Evolutionary conservation across 768 basidiomycete species (phyloP).

Genomic region (Plicaturopsis crispa): DNA sequence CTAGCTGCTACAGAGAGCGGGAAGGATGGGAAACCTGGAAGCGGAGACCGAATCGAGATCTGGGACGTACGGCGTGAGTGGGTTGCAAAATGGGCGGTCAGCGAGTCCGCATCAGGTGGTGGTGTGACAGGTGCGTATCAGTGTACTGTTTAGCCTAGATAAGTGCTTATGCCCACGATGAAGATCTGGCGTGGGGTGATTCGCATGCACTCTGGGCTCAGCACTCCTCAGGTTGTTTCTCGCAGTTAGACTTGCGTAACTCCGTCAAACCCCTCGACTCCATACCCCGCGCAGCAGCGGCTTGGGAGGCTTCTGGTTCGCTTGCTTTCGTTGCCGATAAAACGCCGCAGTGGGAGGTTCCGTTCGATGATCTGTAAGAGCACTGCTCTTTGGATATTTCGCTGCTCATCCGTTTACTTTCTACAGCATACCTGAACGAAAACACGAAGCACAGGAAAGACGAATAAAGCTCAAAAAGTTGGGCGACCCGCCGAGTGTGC

Average conservation of each 20-base stretch:
- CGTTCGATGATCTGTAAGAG: constrained; percentile 78
- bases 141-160: neutral
- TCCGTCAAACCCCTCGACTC: constrained; percentile 59
- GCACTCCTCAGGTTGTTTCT: constrained; percentile 69
- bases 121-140: constrained; percentile 58
- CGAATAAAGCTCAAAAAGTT: constrained; percentile 44
- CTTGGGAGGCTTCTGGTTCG: constrained; percentile 62
- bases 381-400: neutral
- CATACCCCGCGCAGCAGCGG: constrained; percentile 51
- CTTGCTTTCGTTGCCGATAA: constrained; percentile 60
- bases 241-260: constrained; percentile 69
- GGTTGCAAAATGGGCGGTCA: constrained; percentile 78
- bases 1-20: constrained; percentile 7
- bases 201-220: constrained; percentile 69
- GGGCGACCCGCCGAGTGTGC: constrained; percentile 47
- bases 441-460: constrained; percentile 8
- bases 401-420: neutral
- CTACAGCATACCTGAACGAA: neutral
- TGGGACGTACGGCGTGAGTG: constrained; percentile 82
- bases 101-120: constrained; percentile 57
- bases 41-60: constrained; percentile 65
- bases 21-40: constrained; percentile 9
- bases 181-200: constrained; percentile 65
- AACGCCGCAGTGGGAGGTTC: constrained; percentile 50
- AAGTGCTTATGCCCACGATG: constrained; percentile 6